Evolutionary conservation across 192 early-diverging fungal genomes (phyloP).

Genomic region (Coemansia sp.): DNA sequence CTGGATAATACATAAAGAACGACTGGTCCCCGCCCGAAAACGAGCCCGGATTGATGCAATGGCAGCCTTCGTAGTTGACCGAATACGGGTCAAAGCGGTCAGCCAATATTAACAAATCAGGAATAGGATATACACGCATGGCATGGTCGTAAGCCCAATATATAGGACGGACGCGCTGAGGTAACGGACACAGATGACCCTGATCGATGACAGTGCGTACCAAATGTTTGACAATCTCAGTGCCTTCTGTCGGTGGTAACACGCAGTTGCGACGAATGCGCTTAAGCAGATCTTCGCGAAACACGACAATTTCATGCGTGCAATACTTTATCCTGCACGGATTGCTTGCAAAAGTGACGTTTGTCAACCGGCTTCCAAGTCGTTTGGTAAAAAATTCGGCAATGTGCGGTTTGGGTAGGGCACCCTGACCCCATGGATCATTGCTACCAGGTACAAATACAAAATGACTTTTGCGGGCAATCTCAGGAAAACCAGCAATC

Average conservation of each 20-base stretch:
- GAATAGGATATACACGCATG: conserved; percentile 82
- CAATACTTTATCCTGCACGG: conserved; percentile 90
- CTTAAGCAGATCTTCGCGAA: conserved; percentile 80
- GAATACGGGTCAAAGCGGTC: conserved; percentile 82
- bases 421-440: conserved; percentile 76
- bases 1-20: conserved; percentile 76
- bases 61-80: conserved; percentile 72
- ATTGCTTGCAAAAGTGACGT: conserved; percentile 72
- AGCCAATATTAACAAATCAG: conserved; percentile 81
- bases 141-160: conserved; percentile 84
- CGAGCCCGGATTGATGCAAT: conserved; percentile 77
- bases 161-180: conserved; percentile 70
- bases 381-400: conserved; percentile 69
- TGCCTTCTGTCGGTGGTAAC: conserved; percentile 58
- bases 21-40: conserved; percentile 63
- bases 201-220: conserved; percentile 82
- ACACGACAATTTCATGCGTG: conserved; percentile 87
- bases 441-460: conserved; percentile 87
- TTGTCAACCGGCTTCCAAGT: conserved; percentile 59
- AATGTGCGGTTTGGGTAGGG: conserved; percentile 72
- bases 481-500: conserved; percentile 34
- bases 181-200: conserved; percentile 80
- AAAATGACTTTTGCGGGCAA: conserved; percentile 61
- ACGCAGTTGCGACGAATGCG: conserved; percentile 75
- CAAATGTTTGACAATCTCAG: conserved; percentile 55